Evolutionary conservation across 2,329 filamentous ascomycete species (phyloP).

Genomic region (Penicillium oxalicum): DNA sequence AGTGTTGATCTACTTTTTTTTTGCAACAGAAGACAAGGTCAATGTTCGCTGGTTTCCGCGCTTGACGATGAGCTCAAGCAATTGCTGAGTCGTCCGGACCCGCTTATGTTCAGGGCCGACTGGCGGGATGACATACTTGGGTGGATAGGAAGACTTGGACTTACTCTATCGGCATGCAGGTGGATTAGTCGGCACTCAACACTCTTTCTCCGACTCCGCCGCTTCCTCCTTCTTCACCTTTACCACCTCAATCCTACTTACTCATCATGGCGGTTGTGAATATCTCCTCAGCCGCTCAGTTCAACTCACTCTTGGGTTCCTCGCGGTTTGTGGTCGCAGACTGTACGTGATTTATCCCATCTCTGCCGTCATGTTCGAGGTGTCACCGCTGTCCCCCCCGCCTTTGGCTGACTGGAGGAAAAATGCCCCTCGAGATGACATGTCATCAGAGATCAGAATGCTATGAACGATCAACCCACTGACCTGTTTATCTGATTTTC

Average conservation of each 20-base stretch:
- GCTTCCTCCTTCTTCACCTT: slow-evolving; percentile 6
- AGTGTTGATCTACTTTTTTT: too few species aligned
- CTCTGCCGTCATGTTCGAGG: neutral
- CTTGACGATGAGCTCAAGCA: too few species aligned
- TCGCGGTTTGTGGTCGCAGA: slow-evolving; percentile 80
- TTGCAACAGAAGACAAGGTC: too few species aligned
- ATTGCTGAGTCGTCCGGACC: too few species aligned
- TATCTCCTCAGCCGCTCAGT: slow-evolving; percentile 62
- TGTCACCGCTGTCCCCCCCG: slow-evolving; percentile 3
- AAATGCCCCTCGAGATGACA: slow-evolving; percentile 4
- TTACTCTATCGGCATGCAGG: too few species aligned
- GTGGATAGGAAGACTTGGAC: neutral
- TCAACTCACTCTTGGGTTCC: slow-evolving; percentile 61
- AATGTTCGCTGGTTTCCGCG: too few species aligned
- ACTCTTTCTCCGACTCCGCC: slow-evolving; percentile 12
- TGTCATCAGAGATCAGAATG: neutral
- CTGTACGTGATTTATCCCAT: slow-evolving; percentile 55
- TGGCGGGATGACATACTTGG: slow-evolving; percentile 29
- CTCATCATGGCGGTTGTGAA: slow-evolving; percentile 40
- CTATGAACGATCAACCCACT: slow-evolving; percentile 6
- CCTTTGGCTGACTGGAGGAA: neutral
- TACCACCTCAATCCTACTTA: slow-evolving; percentile 2
- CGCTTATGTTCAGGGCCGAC: too few species aligned
- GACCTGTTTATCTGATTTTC: too few species aligned
- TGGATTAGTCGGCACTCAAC: slow-evolving; percentile 6